These are phyloP conservation scores for Colletotrichum viniferum DNA, from an alignment of 2,329 filamentous ascomycete species.

Conservation along the genomic window DNA sequence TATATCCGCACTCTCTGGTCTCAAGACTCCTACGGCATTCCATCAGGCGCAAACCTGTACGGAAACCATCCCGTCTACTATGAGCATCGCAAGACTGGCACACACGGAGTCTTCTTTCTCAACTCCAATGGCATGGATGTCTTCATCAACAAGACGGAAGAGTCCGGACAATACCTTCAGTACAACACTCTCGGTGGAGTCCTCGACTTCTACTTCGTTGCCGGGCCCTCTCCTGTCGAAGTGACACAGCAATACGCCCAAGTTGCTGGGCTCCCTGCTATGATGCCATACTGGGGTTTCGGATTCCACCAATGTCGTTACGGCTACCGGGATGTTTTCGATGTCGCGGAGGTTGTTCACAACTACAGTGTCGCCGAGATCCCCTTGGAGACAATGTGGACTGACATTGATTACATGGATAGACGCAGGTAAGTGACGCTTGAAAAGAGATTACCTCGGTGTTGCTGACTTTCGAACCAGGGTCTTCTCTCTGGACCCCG, in stretches of 20 bases:
- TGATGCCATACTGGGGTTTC: conserved; percentile 69
- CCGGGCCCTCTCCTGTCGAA: conserved; percentile 61
- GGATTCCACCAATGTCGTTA: conserved; percentile 68
- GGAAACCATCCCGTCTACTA: conserved; percentile 78
- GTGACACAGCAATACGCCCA: conserved; percentile 65
- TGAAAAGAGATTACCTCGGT: not conserved
- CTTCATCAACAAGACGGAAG: conserved; percentile 67
- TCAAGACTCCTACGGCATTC: conserved; percentile 67
- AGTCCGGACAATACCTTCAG: conserved; percentile 71
- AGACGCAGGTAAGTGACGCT: conserved; percentile 1
- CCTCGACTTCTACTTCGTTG: conserved; percentile 72
- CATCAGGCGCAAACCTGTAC: conserved; percentile 70
- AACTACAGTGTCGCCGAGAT: conserved; percentile 71
- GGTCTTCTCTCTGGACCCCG: conserved; percentile 68
- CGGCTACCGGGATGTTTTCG: conserved; percentile 67
- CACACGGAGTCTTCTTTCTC: conserved; percentile 71
- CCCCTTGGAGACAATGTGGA: conserved; percentile 74
- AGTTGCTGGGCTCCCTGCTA: conserved; percentile 59
- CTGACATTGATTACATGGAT: conserved; percentile 46
- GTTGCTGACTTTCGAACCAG: conserved; percentile 26
- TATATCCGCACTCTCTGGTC: conserved; percentile 75
- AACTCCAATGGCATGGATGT: conserved; percentile 82
- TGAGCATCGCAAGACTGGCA: conserved; percentile 65
- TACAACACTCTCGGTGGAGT: conserved; percentile 82
- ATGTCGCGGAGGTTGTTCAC: conserved; percentile 69